Evolutionary conservation across 164 flowering plant genomes (phyloP).

Genomic region (Aristolochia contorta): DNA sequence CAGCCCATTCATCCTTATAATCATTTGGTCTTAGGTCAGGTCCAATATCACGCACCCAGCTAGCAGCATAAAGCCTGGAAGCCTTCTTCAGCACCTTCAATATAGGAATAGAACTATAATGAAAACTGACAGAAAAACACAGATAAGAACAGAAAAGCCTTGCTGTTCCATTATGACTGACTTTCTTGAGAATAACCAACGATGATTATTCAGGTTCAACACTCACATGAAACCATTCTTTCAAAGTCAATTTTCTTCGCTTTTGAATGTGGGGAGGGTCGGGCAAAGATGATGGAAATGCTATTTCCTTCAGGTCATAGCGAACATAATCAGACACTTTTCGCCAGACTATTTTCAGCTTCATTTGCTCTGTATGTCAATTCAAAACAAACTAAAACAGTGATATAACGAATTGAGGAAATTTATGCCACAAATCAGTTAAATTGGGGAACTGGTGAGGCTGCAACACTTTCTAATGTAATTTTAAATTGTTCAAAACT

Average conservation of each 20-base stretch:
- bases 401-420: too few species aligned
- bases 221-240: slow-evolving; percentile 49
- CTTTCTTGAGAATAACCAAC: neutral
- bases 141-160: too few species aligned
- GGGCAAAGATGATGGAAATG: slow-evolving; percentile 81
- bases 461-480: too few species aligned
- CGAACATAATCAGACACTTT: slow-evolving; percentile 66
- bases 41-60: slow-evolving; percentile 94
- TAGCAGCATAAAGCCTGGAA: slow-evolving; percentile 72
- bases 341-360: slow-evolving; percentile 50
- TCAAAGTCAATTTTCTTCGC: slow-evolving; percentile 59
- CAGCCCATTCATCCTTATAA: slow-evolving; percentile 32
- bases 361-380: slow-evolving; percentile 26
- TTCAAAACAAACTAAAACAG: too few species aligned
- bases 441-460: too few species aligned
- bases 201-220: neutral
- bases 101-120: neutral
- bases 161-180: too few species aligned
- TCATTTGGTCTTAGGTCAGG: slow-evolving; percentile 78
- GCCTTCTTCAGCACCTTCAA: slow-evolving; percentile 72
- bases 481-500: too few species aligned
- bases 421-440: too few species aligned
- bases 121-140: too few species aligned
- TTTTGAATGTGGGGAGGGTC: slow-evolving; percentile 65
- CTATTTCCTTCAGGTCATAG: slow-evolving; percentile 83